Conservation (phyloP, 441 rosid genomes). For the Pelargonium citronellum region DNA sequence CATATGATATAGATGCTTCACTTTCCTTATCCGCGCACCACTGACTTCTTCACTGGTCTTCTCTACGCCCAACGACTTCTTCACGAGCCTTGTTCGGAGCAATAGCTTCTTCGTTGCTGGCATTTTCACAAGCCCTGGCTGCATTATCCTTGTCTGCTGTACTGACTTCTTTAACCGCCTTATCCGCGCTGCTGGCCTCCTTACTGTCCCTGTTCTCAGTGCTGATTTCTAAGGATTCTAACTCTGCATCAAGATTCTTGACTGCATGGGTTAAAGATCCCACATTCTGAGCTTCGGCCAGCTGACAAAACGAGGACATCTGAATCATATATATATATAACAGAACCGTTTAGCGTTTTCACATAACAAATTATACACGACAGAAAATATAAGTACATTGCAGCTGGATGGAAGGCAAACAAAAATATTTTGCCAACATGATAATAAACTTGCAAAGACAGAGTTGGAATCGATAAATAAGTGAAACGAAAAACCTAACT, state of each 20-base stretch:
- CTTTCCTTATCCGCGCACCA: background rate
- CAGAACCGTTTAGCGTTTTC: too few species aligned
- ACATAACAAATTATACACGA: too few species aligned
- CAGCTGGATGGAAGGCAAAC: too few species aligned
- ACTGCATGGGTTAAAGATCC: constrained; percentile 51
- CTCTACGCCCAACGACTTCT: background rate
- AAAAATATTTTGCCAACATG: too few species aligned
- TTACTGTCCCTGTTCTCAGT: background rate
- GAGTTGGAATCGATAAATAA: too few species aligned
- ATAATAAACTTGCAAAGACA: too few species aligned
- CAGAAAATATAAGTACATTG: too few species aligned
- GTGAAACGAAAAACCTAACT: too few species aligned
- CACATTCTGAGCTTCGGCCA: constrained; percentile 43
- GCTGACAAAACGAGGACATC: constrained; percentile 34
- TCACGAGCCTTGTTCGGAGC: constrained; percentile 16
- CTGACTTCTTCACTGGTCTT: background rate
- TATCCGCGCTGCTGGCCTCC: constrained; percentile 5
- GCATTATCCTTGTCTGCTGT: background rate
- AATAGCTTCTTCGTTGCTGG: constrained; percentile 19
- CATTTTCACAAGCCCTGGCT: background rate
- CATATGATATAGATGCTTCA: too few species aligned
- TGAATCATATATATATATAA: constrained; percentile 25
- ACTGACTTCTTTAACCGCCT: constrained; percentile 12
- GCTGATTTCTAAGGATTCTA: constrained; percentile 41
- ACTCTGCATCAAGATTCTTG: constrained; percentile 61